phyloP scores from a whole-genome alignment of 106 monocot species.

The Dendrobium chrysotoxum region DNA sequence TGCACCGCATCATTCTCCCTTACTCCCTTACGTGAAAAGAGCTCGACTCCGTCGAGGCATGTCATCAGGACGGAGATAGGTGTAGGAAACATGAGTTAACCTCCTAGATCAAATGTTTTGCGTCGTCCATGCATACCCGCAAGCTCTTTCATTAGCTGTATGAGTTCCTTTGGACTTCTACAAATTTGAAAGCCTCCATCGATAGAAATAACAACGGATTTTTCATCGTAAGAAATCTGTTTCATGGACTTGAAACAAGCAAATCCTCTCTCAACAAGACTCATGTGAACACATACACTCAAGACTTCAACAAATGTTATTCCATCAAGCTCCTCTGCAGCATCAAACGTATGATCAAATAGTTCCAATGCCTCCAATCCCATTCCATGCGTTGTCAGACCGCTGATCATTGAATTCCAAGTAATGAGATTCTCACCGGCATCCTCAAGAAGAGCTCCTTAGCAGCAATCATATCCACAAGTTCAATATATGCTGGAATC shows the following conservation, averaged over 20 bases:
- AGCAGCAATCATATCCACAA: conserved; percentile 32
- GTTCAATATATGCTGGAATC: conserved; percentile 30
- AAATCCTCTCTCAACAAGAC: conserved; percentile 36
- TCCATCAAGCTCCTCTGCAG: conserved; percentile 36
- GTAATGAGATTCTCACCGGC: conserved; percentile 39
- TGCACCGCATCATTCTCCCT: too few relatives aligned
- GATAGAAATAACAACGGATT: too few relatives aligned
- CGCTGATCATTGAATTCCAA: conserved; percentile 47
- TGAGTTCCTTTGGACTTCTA: too few relatives aligned
- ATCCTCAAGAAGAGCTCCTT: conserved; percentile 37
- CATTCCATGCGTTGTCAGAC: conserved; percentile 36
- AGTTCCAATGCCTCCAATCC: conserved; percentile 37
- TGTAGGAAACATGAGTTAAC: too few relatives aligned
- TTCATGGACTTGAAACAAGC: conserved; percentile 37
- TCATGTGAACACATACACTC: conserved; percentile 45
- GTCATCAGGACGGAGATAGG: too few relatives aligned
- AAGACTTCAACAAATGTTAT: conserved; percentile 50
- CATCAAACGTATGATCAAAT: conserved; percentile 24
- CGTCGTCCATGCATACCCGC: too few relatives aligned
- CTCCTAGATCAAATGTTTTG: too few relatives aligned
- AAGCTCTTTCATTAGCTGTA: too few relatives aligned
- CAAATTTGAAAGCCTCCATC: too few relatives aligned
- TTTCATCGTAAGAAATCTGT: too few relatives aligned
- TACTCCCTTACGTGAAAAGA: too few relatives aligned
- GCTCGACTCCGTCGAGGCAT: too few relatives aligned